A percentile compares a stretch with the other conserved stretches of the same genome.
These are phyloP conservation scores for Metschnikowia borealis DNA, from an alignment of 805 yeast species.

Conservation along the genomic window DNA sequence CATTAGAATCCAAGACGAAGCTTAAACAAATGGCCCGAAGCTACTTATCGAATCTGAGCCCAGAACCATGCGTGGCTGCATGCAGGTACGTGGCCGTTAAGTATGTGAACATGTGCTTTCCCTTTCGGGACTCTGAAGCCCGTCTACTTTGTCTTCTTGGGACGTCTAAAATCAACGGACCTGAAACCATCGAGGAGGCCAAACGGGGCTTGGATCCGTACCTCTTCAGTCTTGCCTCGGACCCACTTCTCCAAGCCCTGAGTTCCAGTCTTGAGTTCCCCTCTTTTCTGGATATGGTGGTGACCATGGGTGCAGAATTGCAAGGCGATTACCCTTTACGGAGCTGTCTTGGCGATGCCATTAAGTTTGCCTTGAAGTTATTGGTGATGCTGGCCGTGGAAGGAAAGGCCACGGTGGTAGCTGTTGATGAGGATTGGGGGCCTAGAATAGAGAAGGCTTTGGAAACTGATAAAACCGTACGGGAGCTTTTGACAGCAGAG, in stretches of 20 bases:
- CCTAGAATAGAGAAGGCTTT: constrained; percentile 65
- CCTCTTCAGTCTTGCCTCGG: constrained; percentile 25
- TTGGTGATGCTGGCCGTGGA: constrained; percentile 61
- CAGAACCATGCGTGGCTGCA: constrained; percentile 19
- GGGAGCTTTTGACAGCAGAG: constrained; percentile 20
- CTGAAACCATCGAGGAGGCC: constrained; percentile 80
- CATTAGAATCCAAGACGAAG: constrained; percentile 33
- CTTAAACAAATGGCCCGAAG: constrained; percentile 38
- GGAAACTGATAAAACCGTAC: constrained; percentile 55
- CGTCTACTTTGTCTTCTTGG: constrained; percentile 68
- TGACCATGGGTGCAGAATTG: constrained; percentile 20
- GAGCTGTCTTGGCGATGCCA: constrained; percentile 14
- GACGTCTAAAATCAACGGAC: constrained; percentile 49
- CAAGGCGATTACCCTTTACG: constrained; percentile 10
- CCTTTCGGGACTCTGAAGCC: constrained; percentile 64
- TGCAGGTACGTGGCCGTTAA: constrained; percentile 64
- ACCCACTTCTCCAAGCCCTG: constrained; percentile 29
- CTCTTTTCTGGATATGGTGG: constrained; percentile 39
- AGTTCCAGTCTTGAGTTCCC: constrained; percentile 54
- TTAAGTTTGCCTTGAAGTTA: constrained; percentile 53
- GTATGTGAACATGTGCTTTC: constrained; percentile 58
- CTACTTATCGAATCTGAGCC: constrained; percentile 22
- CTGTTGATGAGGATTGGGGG: constrained; percentile 72
- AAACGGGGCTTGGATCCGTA: constrained; percentile 76
- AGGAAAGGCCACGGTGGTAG: constrained; percentile 52